These are phyloP conservation scores for Clavispora carvajalis DNA, from an alignment of 805 yeast species.

Conservation along the genomic window DNA sequence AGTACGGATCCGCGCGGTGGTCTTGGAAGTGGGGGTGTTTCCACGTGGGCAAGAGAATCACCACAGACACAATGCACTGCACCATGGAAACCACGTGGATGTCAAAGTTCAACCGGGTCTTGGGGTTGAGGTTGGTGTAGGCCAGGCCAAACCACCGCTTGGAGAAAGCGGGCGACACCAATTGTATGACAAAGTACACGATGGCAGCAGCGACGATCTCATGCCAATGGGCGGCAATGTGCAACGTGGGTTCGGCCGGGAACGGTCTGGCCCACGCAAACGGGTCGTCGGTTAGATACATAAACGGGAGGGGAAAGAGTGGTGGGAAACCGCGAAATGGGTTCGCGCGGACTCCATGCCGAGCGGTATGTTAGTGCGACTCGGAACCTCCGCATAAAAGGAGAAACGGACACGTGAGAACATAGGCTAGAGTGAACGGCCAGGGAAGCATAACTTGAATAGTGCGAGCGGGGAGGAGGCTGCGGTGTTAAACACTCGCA, in stretches of 20 bases:
- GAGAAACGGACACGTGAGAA: too few relatives aligned
- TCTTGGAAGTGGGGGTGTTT: constrained; percentile 44
- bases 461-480: too few relatives aligned
- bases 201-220: constrained; percentile 59
- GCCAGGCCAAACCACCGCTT: constrained; percentile 44
- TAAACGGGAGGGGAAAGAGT: constrained; percentile 17
- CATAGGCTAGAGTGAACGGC: too few relatives aligned
- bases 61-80: constrained; percentile 66
- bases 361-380: neutral
- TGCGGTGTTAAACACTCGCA: too few relatives aligned
- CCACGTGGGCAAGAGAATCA: constrained; percentile 59
- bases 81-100: constrained; percentile 87
- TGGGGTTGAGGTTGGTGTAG: constrained; percentile 45
- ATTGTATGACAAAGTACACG: constrained; percentile 55
- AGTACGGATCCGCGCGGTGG: constrained; percentile 35
- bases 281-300: constrained; percentile 32
- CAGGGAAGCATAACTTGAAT: too few relatives aligned
- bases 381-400: too few relatives aligned
- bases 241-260: constrained; percentile 38
- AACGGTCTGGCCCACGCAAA: constrained; percentile 42
- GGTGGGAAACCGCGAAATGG: neutral
- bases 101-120: constrained; percentile 69
- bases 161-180: constrained; percentile 48
- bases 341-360: neutral
- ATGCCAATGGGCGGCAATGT: constrained; percentile 60